Evolutionary conservation across 768 basidiomycete genomes (phyloP).

Genomic region (Naganishia antarctica): DNA sequence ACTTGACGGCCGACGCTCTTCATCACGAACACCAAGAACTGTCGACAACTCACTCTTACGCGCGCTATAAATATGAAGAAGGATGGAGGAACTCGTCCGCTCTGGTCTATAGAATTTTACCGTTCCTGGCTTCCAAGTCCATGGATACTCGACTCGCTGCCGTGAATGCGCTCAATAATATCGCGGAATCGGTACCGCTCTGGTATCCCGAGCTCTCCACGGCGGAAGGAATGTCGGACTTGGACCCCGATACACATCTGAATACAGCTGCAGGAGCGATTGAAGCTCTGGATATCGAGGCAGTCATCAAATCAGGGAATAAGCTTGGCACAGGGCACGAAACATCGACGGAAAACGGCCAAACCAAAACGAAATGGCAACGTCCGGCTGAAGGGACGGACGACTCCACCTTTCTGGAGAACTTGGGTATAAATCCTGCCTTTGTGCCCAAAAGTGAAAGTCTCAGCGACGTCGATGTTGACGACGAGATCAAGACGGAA

Average conservation of each 20-base stretch:
- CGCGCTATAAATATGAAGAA: slow-evolving; percentile 39
- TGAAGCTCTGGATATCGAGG: slow-evolving; percentile 8
- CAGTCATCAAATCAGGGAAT: background rate
- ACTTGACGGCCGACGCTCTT: background rate
- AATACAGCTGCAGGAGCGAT: background rate
- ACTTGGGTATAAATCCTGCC: background rate
- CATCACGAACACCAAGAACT: slow-evolving; percentile 10
- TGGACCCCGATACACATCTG: background rate
- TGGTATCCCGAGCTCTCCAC: slow-evolving; percentile 55
- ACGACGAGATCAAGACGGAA: background rate
- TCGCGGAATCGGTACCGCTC: slow-evolving; percentile 74
- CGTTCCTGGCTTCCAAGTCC: slow-evolving; percentile 84
- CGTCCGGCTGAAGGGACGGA: background rate
- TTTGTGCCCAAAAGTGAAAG: slow-evolving; percentile 7
- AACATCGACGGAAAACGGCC: background rate
- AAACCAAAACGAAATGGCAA: background rate
- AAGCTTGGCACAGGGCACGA: background rate
- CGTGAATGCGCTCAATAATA: slow-evolving; percentile 78
- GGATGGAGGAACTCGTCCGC: slow-evolving; percentile 88
- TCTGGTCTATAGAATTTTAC: slow-evolving; percentile 78
- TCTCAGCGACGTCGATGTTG: slow-evolving; percentile 28
- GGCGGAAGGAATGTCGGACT: background rate
- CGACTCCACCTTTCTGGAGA: background rate
- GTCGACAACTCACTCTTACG: background rate
- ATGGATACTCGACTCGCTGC: slow-evolving; percentile 87